Percentiles rank a stretch among this genome's conserved stretches.
phyloP scores from a whole-genome alignment of 176 grass and related monocot species.

The Rhynchospora breviuscula region DNA sequence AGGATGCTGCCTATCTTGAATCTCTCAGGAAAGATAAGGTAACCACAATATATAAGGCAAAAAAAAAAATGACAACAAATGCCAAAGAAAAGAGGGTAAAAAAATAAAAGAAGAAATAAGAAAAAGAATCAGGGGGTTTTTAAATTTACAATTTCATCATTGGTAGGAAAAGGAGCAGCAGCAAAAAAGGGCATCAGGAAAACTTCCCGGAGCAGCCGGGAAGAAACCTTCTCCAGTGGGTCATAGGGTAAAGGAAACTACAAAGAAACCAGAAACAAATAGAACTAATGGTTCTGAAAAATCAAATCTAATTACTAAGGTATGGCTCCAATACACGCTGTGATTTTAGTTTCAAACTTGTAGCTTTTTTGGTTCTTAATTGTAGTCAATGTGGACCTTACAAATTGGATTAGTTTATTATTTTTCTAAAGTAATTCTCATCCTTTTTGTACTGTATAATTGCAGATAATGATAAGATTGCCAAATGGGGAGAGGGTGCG shows the following conservation, averaged over 20 bases:
- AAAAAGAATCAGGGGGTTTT: background rate
- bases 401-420: background rate
- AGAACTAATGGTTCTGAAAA: constrained; percentile 21
- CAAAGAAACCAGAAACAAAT: constrained; percentile 22
- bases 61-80: background rate
- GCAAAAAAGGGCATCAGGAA: constrained; percentile 20
- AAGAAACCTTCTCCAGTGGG: constrained; percentile 12
- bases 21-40: constrained; percentile 61
- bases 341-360: background rate
- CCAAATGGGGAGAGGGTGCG: constrained; percentile 55
- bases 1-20: constrained; percentile 61
- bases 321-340: constrained; percentile 6
- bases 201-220: background rate
- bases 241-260: constrained; percentile 15
- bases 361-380: background rate
- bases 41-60: background rate
- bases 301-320: constrained; percentile 51
- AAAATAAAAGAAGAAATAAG: background rate
- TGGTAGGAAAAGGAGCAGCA: constrained; percentile 45
- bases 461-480: constrained; percentile 72
- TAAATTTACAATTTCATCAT: background rate
- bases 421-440: background rate
- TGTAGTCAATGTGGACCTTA: background rate
- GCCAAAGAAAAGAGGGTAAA: background rate
- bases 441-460: background rate